These are phyloP conservation scores for Pythium graminicola DNA, from an alignment of 352 stramenopile genomes.

Conservation along the genomic window DNA sequence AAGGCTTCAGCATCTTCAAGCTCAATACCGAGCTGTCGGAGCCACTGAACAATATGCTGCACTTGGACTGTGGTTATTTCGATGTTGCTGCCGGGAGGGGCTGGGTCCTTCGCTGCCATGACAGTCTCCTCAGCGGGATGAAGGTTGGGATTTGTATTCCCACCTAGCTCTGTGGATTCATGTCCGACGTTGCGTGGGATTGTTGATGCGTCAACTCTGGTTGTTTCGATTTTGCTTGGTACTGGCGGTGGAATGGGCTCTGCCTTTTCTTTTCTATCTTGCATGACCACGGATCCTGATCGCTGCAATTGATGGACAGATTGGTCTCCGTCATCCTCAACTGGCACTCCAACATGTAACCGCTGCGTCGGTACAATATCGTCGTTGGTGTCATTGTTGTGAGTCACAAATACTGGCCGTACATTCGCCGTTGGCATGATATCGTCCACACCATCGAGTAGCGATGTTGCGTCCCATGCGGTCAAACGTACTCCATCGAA, in stretches of 20 bases:
- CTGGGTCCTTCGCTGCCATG: too few species aligned
- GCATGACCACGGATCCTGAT: not conserved
- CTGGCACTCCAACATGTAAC: not conserved
- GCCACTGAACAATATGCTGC: constrained; percentile 31
- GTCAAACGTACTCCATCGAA: not conserved
- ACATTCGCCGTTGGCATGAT: not conserved
- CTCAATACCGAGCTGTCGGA: constrained; percentile 31
- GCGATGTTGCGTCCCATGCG: not conserved
- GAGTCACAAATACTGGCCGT: not conserved
- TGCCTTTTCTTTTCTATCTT: too few species aligned
- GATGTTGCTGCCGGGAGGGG: too few species aligned
- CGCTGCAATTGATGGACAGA: not conserved
- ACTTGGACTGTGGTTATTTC: constrained; percentile 5
- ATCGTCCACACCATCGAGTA: not conserved
- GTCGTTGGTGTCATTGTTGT: not conserved
- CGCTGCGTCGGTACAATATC: not conserved
- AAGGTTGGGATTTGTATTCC: too few species aligned
- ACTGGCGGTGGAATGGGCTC: too few species aligned
- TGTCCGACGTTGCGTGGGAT: too few species aligned
- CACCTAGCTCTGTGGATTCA: too few species aligned
- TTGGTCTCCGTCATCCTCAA: not conserved
- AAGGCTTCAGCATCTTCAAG: constrained; percentile 25
- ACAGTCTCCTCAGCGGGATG: too few species aligned
- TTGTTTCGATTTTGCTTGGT: too few species aligned
- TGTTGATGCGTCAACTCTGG: too few species aligned